Evolutionary conservation across 495 filamentous ascomycete species (phyloP), one percentile per base, ranked within the genome.

Genomic region (Hyaloscypha finlandica): DNA sequence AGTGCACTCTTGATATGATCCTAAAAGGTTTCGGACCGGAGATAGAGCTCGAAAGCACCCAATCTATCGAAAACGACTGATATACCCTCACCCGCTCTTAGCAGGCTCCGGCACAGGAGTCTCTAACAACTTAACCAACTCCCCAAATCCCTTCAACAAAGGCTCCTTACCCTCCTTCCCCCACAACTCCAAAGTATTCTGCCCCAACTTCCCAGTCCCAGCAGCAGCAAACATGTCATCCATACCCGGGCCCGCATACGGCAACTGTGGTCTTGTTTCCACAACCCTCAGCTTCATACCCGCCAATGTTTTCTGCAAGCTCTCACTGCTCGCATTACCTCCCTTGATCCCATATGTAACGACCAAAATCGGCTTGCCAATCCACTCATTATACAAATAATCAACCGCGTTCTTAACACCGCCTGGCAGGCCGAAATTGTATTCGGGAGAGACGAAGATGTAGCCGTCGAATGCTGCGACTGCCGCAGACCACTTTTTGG

Each of bases 391-490:
- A 54, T 78, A 75, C 1, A 89, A 78, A 70, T 86, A 88, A 71
- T 89, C 86, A 54, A 89, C 81, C 19, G 86, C 86, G 71, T 89
- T 89, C 78, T 88, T 89, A 48, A 84, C 70, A 31, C 77, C 81
- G 0, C 84, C 86, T 0, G 85, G 78, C 32, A 84, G 74, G 31
- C 81, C 78, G 77, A 79, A 82, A 72, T 86, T 84, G 68, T 83
- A 84, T 72, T 84, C 81, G 16, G 79, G 81, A 6, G 82, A 83
- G 29, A 89, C 82, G 63, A 89, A 9, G 20, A 66, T 76, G 71
- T 89, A 87, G 2, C 74, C 84, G 65, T 80, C 81, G 68, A 81
- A 78, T 20, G 71, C 64, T 0, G 75, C 70, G 56, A 88, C 83
- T 37, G 80, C 77, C 8, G 73, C 61, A 61, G 32, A 51, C 86